Conservation (phyloP, 495 filamentous ascomycete genomes). For the Xanthoparmelia taractica region DNA sequence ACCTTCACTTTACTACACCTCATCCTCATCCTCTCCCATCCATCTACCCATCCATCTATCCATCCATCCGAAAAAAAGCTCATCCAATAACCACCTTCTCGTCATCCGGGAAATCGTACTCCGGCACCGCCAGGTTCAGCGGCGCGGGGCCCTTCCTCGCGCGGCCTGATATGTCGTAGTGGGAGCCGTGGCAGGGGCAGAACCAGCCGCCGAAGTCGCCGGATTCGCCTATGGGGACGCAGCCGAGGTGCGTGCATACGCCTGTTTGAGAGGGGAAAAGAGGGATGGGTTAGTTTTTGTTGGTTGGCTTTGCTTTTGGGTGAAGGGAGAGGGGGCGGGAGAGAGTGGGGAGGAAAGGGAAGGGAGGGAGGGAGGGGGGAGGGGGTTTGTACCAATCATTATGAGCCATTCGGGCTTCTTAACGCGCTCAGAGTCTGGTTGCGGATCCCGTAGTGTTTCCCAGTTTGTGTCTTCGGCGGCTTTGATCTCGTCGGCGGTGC, state of each 20-base stretch:
- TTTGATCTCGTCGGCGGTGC: constrained; percentile 77
- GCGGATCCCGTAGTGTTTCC: constrained; percentile 76
- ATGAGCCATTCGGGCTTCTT: constrained; percentile 98
- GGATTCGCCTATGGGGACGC: constrained; percentile 97
- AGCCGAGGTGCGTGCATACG: constrained; percentile 98
- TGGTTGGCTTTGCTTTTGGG: constrained; percentile 7
- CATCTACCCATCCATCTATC: no score
- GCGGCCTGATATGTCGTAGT: constrained; percentile 98
- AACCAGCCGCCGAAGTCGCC: constrained; percentile 99
- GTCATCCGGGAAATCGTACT: constrained; percentile 79
- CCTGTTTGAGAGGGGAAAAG: constrained; percentile 42
- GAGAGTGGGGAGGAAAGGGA: neutral
- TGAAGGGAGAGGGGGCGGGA: neutral
- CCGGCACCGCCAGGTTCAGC: constrained; percentile 90
- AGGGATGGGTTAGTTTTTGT: no score
- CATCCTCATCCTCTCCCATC: neutral
- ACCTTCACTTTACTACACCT: no score
- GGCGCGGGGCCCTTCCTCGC: constrained; percentile 93
- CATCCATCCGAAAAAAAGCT: no score
- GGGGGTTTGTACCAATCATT: constrained; percentile 72
- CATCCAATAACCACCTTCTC: constrained; percentile 73
- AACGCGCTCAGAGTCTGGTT: constrained; percentile 84
- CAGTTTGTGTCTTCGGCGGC: constrained; percentile 75
- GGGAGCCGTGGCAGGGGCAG: constrained; percentile 99
- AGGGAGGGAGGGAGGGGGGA: neutral